Evolutionary conservation across 345 rosid species (phyloP).

Genomic region (Syzygium oleosum): DNA sequence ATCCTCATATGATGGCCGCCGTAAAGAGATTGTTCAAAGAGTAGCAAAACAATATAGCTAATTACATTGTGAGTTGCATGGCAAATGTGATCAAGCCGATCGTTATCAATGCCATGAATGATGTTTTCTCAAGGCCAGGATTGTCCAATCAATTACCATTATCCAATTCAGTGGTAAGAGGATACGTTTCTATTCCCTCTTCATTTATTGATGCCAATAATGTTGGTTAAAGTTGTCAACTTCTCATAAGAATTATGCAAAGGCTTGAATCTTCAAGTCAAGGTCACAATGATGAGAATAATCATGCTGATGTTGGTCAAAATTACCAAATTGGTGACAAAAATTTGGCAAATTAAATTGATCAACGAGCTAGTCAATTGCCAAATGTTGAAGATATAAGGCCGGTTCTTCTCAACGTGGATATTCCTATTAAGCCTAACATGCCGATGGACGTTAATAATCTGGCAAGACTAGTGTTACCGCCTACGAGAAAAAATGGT

Average conservation of each 20-base stretch:
- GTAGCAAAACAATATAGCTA: background rate
- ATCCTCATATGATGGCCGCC: background rate
- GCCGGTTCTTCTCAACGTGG: background rate
- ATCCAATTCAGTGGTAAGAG: background rate
- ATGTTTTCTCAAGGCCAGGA: fast-evolving
- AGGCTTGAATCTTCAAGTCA: background rate
- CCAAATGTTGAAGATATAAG: background rate
- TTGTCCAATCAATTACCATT: background rate
- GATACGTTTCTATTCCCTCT: fast-evolving
- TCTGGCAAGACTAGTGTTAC: background rate
- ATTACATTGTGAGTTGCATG: background rate
- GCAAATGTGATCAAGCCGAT: background rate
- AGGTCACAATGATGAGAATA: background rate
- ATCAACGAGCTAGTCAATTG: background rate
- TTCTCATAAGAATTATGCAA: fast-evolving
- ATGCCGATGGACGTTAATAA: background rate
- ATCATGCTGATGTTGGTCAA: background rate
- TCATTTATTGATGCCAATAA: background rate
- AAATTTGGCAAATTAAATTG: background rate
- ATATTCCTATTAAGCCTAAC: background rate
- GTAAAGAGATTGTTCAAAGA: fast-evolving
- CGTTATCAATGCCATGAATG: fast-evolving
- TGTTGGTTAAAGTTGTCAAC: background rate
- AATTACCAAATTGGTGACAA: background rate
- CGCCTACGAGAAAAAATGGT: too few relatives aligned